Percentiles rank a stretch among this genome's conserved stretches.
These are phyloP conservation scores for Boletus subcaerulescens DNA, from an alignment of 768 basidiomycete genomes.

Conservation along the genomic window DNA sequence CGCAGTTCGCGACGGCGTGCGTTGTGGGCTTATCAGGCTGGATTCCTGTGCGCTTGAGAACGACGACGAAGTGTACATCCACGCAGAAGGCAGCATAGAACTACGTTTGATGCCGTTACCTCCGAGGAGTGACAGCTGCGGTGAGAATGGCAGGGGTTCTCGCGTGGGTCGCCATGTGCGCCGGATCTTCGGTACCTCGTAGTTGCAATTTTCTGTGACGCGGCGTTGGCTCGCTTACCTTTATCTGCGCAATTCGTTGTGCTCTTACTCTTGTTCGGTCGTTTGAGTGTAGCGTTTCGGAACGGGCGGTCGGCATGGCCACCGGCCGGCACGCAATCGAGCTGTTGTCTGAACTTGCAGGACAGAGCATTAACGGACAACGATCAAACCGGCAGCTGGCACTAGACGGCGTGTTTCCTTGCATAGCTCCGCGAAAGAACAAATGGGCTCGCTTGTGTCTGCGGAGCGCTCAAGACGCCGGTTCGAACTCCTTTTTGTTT, in stretches of 20 bases:
- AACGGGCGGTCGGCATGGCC: background rate
- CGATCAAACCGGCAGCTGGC: background rate
- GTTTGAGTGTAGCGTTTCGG: background rate
- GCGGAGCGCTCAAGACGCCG: conserved; percentile 11
- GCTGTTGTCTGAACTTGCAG: conserved; percentile 1
- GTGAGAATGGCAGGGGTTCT: conserved; percentile 10
- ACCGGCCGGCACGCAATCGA: conserved; percentile 8
- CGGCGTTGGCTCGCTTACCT: conserved; percentile 19
- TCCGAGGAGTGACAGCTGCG: conserved; percentile 5
- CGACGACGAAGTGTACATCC: conserved; percentile 31
- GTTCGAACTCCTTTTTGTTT: conserved; percentile 26
- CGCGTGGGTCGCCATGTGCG: conserved; percentile 30
- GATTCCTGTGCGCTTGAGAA: conserved; percentile 18
- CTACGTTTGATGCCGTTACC: conserved; percentile 17
- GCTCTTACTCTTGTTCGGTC: background rate
- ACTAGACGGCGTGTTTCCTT: conserved; percentile 6
- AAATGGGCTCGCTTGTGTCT: conserved; percentile 1
- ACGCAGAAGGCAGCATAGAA: conserved; percentile 25
- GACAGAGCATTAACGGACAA: background rate
- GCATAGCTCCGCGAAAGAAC: conserved; percentile 16
- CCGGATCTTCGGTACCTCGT: conserved; percentile 22
- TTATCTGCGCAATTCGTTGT: background rate
- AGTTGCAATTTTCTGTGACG: background rate
- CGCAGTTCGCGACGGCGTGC: conserved; percentile 25
- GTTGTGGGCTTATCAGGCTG: conserved; percentile 21